These are phyloP conservation scores for Alternaria conjuncta DNA, from an alignment of 2,329 filamentous ascomycete genomes.

Conservation along the genomic window DNA sequence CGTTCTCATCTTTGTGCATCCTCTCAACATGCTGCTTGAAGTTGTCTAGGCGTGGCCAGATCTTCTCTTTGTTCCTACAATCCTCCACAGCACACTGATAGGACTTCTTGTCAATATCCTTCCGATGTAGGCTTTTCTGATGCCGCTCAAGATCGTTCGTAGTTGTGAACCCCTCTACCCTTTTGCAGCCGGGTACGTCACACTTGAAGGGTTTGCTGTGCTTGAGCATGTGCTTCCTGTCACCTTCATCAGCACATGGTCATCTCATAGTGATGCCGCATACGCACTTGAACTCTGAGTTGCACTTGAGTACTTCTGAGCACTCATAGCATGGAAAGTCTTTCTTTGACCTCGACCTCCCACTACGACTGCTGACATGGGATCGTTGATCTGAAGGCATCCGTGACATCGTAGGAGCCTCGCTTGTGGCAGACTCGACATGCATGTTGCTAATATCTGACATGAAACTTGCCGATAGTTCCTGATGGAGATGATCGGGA, in stretches of 20 bases:
- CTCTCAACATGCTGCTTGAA: conserved; percentile 79
- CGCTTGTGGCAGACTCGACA: conserved; percentile 22
- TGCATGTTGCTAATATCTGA: conserved; percentile 22
- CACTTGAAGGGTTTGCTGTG: conserved; percentile 75
- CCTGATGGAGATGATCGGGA: conserved; percentile 24
- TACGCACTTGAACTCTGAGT: conserved; percentile 48
- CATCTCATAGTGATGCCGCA: background rate
- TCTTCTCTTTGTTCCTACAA: conserved; percentile 69
- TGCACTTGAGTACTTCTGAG: conserved; percentile 36
- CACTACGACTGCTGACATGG: conserved; percentile 35
- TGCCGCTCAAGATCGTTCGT: conserved; percentile 83
- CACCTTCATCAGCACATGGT: conserved; percentile 12
- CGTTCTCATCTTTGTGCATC: conserved; percentile 64
- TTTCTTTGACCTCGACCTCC: conserved; percentile 17
- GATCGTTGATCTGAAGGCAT: conserved; percentile 32
- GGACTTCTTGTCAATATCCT: conserved; percentile 48
- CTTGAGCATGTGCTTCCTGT: conserved; percentile 75
- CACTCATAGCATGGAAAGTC: conserved; percentile 30
- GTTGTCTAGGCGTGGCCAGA: conserved; percentile 84
- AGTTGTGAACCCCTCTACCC: conserved; percentile 74
- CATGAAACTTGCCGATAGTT: conserved; percentile 25
- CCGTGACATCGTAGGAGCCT: conserved; percentile 19
- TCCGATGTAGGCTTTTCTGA: conserved; percentile 71
- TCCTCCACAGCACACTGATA: conserved; percentile 65
- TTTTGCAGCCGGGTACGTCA: conserved; percentile 61